Percentiles rank a stretch among this genome's conserved stretches.
These are phyloP conservation scores for apple (Malus domestica) DNA, from an alignment of 306 rosid species.

Conservation along the genomic window ASM211411v1 NC_041803.1:1115001-1115500, in stretches of 20 bases:
- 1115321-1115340: slow-evolving; percentile 43
- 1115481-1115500: neutral
- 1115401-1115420: neutral
- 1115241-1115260: slow-evolving; percentile 38
- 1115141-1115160: neutral
- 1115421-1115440: slow-evolving; percentile 11
- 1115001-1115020: too few species aligned
- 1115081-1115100: slow-evolving; percentile 1
- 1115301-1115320: neutral
- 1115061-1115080: slow-evolving; percentile 10
- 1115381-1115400: slow-evolving; percentile 6
- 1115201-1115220: slow-evolving; percentile 6
- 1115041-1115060: too few species aligned
- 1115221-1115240: slow-evolving; percentile 44
- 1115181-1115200: slow-evolving; percentile 16
- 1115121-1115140: neutral
- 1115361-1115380: neutral
- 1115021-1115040: too few species aligned
- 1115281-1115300: neutral
- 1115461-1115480: neutral
- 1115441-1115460: slow-evolving; percentile 7
- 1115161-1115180: neutral
- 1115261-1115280: slow-evolving; percentile 42
- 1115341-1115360: slow-evolving; percentile 1
- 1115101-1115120: neutral